Conservation (phyloP, 164 flowering plant species). For the Nelumbo lutea region DNA sequence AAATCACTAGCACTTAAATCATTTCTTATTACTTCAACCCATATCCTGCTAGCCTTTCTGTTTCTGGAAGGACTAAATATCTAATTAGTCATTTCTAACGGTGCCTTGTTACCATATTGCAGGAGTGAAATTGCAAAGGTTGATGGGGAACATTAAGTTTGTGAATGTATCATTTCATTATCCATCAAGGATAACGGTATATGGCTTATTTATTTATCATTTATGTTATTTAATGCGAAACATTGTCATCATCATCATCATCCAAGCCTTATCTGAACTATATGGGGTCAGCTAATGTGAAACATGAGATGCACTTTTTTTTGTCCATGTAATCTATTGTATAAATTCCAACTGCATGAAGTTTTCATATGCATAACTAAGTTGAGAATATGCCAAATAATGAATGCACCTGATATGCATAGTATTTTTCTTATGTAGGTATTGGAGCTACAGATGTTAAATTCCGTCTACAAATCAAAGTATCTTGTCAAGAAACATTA, state of each 20-base stretch:
- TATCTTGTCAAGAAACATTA: not conserved
- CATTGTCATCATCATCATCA: too few species aligned
- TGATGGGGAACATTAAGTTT: slow-evolving; percentile 69
- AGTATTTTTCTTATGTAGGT: not conserved
- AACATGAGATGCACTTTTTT: not conserved
- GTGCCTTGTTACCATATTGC: slow-evolving; percentile 15
- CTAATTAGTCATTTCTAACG: not conserved
- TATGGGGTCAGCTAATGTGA: not conserved
- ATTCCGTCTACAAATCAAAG: too few species aligned
- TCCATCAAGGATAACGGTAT: slow-evolving; percentile 63
- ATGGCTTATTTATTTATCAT: slow-evolving; percentile 3
- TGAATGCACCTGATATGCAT: not conserved
- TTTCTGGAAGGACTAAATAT: slow-evolving; percentile 2
- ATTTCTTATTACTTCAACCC: too few species aligned
- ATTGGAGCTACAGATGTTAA: too few species aligned
- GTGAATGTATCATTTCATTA: slow-evolving; percentile 63
- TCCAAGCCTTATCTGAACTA: not conserved
- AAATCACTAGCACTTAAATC: too few species aligned
- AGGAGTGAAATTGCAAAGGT: slow-evolving; percentile 59
- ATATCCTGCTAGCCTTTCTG: not conserved
- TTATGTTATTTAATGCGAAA: too few species aligned
- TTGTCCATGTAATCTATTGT: not conserved
- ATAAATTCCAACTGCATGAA: not conserved
- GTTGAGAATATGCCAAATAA: too few species aligned
- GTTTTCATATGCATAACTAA: not conserved